A percentile compares a stretch with the other conserved stretches of the same genome.
These are phyloP conservation scores for Fraxinus sp. DNA, from an alignment of 305 asterid genomes.

Conservation along the genomic window DNA sequence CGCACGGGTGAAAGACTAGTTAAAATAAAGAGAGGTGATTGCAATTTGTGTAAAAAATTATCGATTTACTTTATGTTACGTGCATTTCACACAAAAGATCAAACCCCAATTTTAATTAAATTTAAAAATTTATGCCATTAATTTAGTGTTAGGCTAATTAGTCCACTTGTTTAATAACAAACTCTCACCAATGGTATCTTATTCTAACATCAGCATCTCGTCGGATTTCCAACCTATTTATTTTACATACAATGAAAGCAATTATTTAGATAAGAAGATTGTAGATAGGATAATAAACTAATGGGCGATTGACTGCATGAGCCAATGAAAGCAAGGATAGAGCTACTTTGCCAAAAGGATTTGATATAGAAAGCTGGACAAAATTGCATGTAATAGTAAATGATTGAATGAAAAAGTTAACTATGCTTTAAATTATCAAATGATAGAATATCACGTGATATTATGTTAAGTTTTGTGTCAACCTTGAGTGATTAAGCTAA, in stretches of 20 bases:
- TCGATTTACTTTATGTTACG: constrained; percentile 13
- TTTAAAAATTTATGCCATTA: background rate
- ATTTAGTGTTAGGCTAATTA: background rate
- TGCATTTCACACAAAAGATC: constrained; percentile 27
- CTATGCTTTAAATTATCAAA: no score
- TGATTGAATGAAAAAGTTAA: no score
- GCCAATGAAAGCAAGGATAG: background rate
- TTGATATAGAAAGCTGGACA: no score
- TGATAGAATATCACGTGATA: no score
- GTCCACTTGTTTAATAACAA: background rate
- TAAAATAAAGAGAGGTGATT: background rate
- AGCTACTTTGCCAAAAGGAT: no score
- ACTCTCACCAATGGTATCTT: constrained; percentile 8
- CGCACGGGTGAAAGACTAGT: no score
- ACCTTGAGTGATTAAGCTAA: no score
- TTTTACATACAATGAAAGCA: constrained; percentile 26
- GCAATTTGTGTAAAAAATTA: background rate
- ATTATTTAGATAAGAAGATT: constrained; percentile 27
- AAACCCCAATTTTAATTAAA: background rate
- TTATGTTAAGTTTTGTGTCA: no score
- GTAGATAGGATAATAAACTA: background rate
- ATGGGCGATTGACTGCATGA: background rate
- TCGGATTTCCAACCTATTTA: background rate
- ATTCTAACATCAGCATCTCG: background rate
- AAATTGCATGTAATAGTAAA: no score